Percentiles rank a stretch among this genome's conserved stretches.
Evolutionary conservation across 2,329 filamentous ascomycete genomes (phyloP).

Genomic region (Fusarium neocosmosporiellum): DNA sequence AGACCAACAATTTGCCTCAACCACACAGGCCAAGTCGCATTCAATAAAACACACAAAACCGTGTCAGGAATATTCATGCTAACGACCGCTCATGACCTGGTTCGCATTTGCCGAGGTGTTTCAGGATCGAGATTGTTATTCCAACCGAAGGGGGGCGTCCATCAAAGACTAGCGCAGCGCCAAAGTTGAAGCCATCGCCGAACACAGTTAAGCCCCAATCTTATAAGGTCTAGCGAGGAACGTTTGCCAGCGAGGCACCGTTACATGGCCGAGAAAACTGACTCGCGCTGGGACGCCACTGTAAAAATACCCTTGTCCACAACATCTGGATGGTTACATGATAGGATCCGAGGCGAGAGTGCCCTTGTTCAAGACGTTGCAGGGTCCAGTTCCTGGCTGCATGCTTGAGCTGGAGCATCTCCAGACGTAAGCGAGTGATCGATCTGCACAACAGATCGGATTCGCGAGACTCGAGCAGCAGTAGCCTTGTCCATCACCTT

Average conservation of each 20-base stretch:
- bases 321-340: not conserved
- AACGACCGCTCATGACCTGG: not conserved
- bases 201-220: not conserved
- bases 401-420: not conserved
- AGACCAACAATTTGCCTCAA: not conserved
- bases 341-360: not conserved
- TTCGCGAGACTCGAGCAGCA: not conserved
- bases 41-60: not conserved
- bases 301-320: not conserved
- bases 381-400: not conserved
- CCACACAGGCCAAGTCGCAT: not conserved
- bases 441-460: not conserved
- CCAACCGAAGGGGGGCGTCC: not conserved
- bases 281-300: not conserved
- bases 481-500: not conserved
- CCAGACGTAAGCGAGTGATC: not conserved
- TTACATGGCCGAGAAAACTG: not conserved
- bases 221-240: not conserved
- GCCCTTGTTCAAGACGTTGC: not conserved
- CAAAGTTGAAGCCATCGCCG: not conserved
- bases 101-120: conserved; percentile 1
- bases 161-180: not conserved
- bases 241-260: not conserved
- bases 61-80: not conserved
- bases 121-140: not conserved